Conservation (phyloP, 1,284 basidiomycete genomes). For the Wolfiporia cocos region DNA sequence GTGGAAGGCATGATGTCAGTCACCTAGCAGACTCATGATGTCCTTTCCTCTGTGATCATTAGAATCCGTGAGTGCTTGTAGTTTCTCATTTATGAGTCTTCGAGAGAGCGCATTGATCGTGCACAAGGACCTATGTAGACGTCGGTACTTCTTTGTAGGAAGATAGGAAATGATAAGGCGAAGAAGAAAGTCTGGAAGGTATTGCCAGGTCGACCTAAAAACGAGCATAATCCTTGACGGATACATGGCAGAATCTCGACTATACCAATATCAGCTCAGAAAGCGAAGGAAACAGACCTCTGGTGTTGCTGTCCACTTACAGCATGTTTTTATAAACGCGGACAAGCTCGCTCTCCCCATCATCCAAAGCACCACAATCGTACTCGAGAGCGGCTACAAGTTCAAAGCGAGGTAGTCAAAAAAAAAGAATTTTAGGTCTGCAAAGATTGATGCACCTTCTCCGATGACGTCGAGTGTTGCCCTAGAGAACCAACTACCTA, state of each 20-base stretch:
- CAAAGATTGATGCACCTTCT: slow-evolving; percentile 14
- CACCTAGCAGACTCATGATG: slow-evolving; percentile 37
- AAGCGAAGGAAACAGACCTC: not conserved
- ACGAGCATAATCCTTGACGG: slow-evolving; percentile 16
- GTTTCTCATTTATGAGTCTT: slow-evolving; percentile 33
- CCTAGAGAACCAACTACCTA: slow-evolving; percentile 34
- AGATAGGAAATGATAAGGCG: slow-evolving; percentile 29
- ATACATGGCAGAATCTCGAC: slow-evolving; percentile 16
- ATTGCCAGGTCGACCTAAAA: slow-evolving; percentile 19
- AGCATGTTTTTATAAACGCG: slow-evolving; percentile 28
- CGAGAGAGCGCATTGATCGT: slow-evolving; percentile 21
- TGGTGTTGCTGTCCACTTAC: no score
- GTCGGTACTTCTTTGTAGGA: slow-evolving; percentile 29
- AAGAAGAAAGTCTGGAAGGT: slow-evolving; percentile 25
- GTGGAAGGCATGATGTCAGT: no score
- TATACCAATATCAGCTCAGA: slow-evolving; percentile 2
- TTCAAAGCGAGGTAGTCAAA: slow-evolving; percentile 19
- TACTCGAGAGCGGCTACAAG: slow-evolving; percentile 24
- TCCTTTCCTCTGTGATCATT: slow-evolving; percentile 24
- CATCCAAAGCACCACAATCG: slow-evolving; percentile 23
- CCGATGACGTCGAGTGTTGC: slow-evolving; percentile 45
- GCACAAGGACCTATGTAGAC: slow-evolving; percentile 27
- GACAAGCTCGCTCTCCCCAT: slow-evolving; percentile 22
- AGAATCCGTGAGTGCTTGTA: slow-evolving; percentile 18
- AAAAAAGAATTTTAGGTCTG: slow-evolving; percentile 25